Evolutionary conservation across 805 yeast genomes (phyloP).

Genomic region (Jamesozyma jinghongensis): DNA sequence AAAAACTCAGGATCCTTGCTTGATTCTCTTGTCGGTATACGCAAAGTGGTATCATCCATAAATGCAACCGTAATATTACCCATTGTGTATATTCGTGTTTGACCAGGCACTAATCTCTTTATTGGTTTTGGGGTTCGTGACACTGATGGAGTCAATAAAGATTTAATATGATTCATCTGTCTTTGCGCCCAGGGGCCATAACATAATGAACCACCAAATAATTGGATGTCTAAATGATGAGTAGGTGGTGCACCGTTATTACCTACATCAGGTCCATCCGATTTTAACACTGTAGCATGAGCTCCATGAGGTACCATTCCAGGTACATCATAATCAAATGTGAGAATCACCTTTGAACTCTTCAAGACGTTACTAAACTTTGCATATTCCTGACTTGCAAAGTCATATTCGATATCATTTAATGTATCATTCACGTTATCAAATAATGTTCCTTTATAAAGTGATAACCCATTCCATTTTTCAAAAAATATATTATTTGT

Average conservation of each 20-base stretch:
- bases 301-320: slow-evolving; percentile 46
- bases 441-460: slow-evolving; percentile 44
- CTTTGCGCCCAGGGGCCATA: slow-evolving; percentile 97
- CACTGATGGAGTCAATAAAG: slow-evolving; percentile 56
- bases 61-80: slow-evolving; percentile 48
- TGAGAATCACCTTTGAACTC: slow-evolving; percentile 44
- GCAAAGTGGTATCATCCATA: slow-evolving; percentile 54
- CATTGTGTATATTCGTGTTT: slow-evolving; percentile 45
- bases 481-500: slow-evolving; percentile 16
- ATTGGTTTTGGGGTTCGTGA: slow-evolving; percentile 46
- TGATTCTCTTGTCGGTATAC: slow-evolving; percentile 77
- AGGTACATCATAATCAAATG: slow-evolving; percentile 63
- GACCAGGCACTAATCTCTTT: slow-evolving; percentile 39
- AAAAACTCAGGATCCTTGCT: slow-evolving; percentile 57
- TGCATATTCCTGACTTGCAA: slow-evolving; percentile 62
- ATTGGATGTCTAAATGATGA: slow-evolving; percentile 49
- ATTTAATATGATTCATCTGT: slow-evolving; percentile 59
- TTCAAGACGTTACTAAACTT: slow-evolving; percentile 62
- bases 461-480: slow-evolving; percentile 69
- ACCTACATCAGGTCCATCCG: slow-evolving; percentile 47
- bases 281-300: slow-evolving; percentile 24
- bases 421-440: slow-evolving; percentile 27
- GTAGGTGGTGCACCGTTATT: slow-evolving; percentile 51
- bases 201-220: slow-evolving; percentile 56
- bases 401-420: slow-evolving; percentile 28